Evolutionary conservation across 2,329 filamentous ascomycete species (phyloP).

Genomic region (Apiospora rasikravindrae): DNA sequence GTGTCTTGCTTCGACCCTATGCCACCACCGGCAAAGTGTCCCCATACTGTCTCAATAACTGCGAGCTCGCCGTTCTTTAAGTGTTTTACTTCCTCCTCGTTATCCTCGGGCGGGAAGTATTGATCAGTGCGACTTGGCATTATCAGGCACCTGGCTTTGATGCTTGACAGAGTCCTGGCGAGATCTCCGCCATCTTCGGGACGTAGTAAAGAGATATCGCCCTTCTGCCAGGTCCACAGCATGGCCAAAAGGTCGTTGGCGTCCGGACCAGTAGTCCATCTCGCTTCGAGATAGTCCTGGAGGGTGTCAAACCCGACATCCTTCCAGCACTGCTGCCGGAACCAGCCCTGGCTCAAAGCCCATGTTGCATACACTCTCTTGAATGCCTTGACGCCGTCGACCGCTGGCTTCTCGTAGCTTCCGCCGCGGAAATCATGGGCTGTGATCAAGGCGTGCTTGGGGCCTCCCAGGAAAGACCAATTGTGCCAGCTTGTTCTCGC

Average conservation of each 20-base stretch:
- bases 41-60: slow-evolving; percentile 45
- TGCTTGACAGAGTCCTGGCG: slow-evolving; percentile 39
- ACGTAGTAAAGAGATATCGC: slow-evolving; percentile 39
- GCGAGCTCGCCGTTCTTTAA: slow-evolving; percentile 38
- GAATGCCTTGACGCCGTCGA: slow-evolving; percentile 43
- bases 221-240: slow-evolving; percentile 47
- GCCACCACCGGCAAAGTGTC: slow-evolving; percentile 42
- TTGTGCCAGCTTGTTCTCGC: slow-evolving; percentile 58
- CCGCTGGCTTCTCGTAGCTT: slow-evolving; percentile 29
- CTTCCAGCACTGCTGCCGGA: slow-evolving; percentile 43
- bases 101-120: slow-evolving; percentile 47
- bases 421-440: slow-evolving; percentile 47
- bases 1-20: slow-evolving; percentile 38
- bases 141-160: slow-evolving; percentile 43
- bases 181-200: slow-evolving; percentile 38
- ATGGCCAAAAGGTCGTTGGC: slow-evolving; percentile 44
- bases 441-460: slow-evolving; percentile 52
- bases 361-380: slow-evolving; percentile 34
- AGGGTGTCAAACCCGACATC: slow-evolving; percentile 35
- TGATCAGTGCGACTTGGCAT: slow-evolving; percentile 46
- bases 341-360: slow-evolving; percentile 47
- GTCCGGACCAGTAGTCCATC: slow-evolving; percentile 33
- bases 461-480: slow-evolving; percentile 59
- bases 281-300: slow-evolving; percentile 33
- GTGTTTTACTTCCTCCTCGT: slow-evolving; percentile 40